Evolutionary conservation across 345 rosid species (phyloP).

Genomic region (Sisymbrium irio): DNA sequence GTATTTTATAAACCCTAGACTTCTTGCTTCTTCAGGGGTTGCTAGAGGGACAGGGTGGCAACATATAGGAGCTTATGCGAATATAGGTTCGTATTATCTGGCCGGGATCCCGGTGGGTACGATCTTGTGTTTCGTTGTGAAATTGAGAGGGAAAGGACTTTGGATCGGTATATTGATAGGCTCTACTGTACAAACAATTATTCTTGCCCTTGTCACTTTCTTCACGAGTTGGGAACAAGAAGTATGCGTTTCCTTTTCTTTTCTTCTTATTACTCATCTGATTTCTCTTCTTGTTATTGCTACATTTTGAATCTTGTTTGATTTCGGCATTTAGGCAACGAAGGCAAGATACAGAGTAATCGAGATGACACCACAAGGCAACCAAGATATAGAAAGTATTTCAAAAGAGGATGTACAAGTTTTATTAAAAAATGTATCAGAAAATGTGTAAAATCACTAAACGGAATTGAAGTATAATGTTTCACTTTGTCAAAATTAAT

Average conservation of each 20-base stretch:
- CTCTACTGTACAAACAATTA: constrained; percentile 33
- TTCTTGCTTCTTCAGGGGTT: constrained; percentile 39
- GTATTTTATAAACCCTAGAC: neutral
- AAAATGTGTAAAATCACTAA: neutral
- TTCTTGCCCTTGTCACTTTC: constrained; percentile 43
- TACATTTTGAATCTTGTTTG: neutral
- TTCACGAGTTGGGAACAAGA: constrained; percentile 57
- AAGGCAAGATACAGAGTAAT: constrained; percentile 40
- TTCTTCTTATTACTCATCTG: neutral
- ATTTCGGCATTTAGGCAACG: constrained; percentile 29
- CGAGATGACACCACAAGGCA: constrained; percentile 17
- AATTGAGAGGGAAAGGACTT: constrained; percentile 52
- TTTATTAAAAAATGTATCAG: neutral
- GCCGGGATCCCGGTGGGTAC: constrained; percentile 53
- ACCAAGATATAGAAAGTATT: constrained; percentile 18
- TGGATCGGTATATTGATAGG: constrained; percentile 56
- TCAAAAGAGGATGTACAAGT: constrained; percentile 8
- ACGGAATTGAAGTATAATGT: too few relatives aligned
- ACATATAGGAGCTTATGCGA: constrained; percentile 54
- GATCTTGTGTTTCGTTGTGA: constrained; percentile 40
- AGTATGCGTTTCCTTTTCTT: constrained; percentile 27
- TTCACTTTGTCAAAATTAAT: too few relatives aligned
- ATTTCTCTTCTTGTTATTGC: neutral
- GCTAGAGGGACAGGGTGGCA: constrained; percentile 78
- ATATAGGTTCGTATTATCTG: constrained; percentile 56